Base-by-base conservation (phyloP, 1,284 basidiomycete species). In the Nidula niveotomentosa region DNA sequence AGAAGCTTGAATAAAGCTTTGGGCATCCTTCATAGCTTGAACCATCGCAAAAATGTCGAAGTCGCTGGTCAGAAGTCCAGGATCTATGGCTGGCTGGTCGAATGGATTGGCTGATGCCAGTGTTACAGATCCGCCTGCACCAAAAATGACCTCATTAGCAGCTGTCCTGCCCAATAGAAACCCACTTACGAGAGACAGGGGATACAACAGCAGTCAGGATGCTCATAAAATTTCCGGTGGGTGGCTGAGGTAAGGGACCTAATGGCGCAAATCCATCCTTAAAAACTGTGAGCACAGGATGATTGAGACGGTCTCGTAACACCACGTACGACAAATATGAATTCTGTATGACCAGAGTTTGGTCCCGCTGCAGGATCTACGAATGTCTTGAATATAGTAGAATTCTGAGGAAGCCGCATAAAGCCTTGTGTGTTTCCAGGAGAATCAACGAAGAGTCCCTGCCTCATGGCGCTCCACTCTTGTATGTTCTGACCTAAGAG, bases 21-120 rank as follows among this genome's bases (percentile, higher is more conserved):
- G 34, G 23, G 51, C 51, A 17, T 36, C 36, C 35, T 44, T 46
- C 15, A 52, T 41, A 10, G 51, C n/a, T 33, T 52, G 41, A 12
- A 36, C 17, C 51, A 52, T 46, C 8, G 36, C 51, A 13, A 52
- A 46, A 18, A 33, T 23, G n/a, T 52, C 51, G n/a, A 41, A 52
- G 6, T 46, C 51, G 23, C 17, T 23, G 9, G 51, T 13, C n/a
- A 45, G 18, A 18, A 23, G 10, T 12, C n/a, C 45, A 5, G 45
- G 45, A 47, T 47, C 45, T 12, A 47, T 47, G 12, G 1, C 13
- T n/a, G 45, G 45, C 13, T 47, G 3, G 9, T n/a, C 18, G 7
- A 47, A 47, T 12, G 45, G 45, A 10, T 47, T 47, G 45, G 45
- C 12, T n/a, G 45, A 47, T 23, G 45, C 45, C 45, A 47, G 23